phyloP scores from a whole-genome alignment of 768 basidiomycete species.

The Pleurotus tuber-regium region DNA sequence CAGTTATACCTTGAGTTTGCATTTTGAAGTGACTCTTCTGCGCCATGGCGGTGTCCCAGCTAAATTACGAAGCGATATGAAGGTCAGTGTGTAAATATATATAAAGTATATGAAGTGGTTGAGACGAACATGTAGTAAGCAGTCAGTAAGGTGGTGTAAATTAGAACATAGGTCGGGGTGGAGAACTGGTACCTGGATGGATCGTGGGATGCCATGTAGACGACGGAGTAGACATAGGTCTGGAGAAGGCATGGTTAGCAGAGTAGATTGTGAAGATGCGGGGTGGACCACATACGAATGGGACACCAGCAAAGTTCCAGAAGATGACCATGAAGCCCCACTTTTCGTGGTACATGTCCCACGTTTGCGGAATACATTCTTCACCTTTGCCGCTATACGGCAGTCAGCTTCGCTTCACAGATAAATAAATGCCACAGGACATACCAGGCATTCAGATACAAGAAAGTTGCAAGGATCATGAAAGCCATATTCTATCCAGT shows the following conservation, averaged over 20 bases:
- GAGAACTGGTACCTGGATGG: conserved; percentile 87
- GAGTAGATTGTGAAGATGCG: neutral
- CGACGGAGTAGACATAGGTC: conserved; percentile 96
- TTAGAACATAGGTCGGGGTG: conserved; percentile 63
- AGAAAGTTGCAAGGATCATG: conserved; percentile 92
- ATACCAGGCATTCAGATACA: conserved; percentile 96
- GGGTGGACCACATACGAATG: conserved; percentile 57
- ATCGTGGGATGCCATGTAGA: conserved; percentile 96
- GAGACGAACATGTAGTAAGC: conserved; percentile 85
- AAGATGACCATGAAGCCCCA: conserved; percentile 99
- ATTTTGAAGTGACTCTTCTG: conserved; percentile 99
- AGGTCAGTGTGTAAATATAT: no score
- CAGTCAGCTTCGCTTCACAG: conserved; percentile 2
- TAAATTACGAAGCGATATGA: conserved; percentile 24
- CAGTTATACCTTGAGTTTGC: conserved; percentile 87
- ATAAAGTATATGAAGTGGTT: no score
- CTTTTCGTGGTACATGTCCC: conserved; percentile 99
- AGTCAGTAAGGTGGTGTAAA: conserved; percentile 74
- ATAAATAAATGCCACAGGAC: conserved; percentile 17
- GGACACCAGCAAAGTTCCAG: conserved; percentile 94
- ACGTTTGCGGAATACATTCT: conserved; percentile 93
- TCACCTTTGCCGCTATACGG: conserved; percentile 78
- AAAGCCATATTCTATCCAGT: conserved; percentile 84
- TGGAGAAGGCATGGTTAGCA: conserved; percentile 23
- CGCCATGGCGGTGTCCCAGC: conserved; percentile 93